phyloP scores from a whole-genome alignment of 1,284 basidiomycete genomes.

The Papiliotrema terrestris region DNA sequence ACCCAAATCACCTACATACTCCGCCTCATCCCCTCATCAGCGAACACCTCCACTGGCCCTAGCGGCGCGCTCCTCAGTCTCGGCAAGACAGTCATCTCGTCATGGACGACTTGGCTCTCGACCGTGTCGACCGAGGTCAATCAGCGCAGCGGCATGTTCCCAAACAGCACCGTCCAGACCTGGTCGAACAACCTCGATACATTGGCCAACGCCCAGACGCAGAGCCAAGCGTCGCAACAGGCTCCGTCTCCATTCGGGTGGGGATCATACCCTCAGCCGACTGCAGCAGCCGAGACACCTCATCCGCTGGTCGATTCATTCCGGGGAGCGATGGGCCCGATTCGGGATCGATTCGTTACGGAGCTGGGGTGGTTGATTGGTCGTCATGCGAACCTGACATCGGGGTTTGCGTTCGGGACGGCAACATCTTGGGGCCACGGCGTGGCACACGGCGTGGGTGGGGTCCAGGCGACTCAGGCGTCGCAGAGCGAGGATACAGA shows the following conservation, averaged over 20 bases:
- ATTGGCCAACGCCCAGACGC: constrained; percentile 7
- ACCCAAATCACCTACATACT: constrained; percentile 25
- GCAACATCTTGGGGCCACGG: no score
- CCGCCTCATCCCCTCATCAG: constrained; percentile 23
- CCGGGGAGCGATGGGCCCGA: constrained; percentile 26
- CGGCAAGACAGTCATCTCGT: constrained; percentile 27
- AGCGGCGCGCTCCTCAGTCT: constrained; percentile 26
- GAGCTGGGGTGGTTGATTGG: constrained; percentile 43
- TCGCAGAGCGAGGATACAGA: no score
- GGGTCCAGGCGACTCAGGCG: no score
- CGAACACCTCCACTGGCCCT: constrained; percentile 8
- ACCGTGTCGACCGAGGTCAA: constrained; percentile 38
- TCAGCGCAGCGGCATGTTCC: constrained; percentile 41
- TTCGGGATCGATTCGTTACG: constrained; percentile 26
- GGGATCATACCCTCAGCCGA: not conserved
- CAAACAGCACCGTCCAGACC: constrained; percentile 24
- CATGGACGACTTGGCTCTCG: constrained; percentile 34
- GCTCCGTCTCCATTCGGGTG: constrained; percentile 5
- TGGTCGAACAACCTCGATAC: constrained; percentile 36
- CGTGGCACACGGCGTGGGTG: no score
- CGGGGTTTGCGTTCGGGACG: no score
- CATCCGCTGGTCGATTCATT: constrained; percentile 27
- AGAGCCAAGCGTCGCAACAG: not conserved
- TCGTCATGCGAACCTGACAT: not conserved
- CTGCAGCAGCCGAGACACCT: not conserved